Evolutionary conservation across 805 yeast genomes (phyloP), one percentile per base, ranked within the genome.

Genomic region (Wickerhamomyces sydowiorum): DNA sequence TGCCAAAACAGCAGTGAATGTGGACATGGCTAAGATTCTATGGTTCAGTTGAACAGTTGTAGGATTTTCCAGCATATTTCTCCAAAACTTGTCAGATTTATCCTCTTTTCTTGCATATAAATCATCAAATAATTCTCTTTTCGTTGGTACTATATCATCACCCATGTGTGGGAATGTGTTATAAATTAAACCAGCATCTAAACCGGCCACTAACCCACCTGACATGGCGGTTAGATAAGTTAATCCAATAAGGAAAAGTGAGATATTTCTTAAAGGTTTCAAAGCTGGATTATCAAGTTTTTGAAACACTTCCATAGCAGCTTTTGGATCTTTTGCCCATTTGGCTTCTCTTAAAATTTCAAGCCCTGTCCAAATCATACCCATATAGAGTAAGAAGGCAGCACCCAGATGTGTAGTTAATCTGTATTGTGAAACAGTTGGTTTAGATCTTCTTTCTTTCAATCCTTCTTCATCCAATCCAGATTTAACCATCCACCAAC

Each of bases 401-500:
- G 96, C 89, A 35, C 95, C 96, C 44, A 93, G 69, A 64, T 93
- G 99, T 1, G 97, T 82, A 2, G 98, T 89, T 40, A 93, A 71
- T 62, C 99, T 76, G 60, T 93, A 93, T 58, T 87, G 98, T 5
- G 96, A 86, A 3, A 93, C 99, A 0, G 99, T 88, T n/a, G 99
- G 99, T 59, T 91, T 95, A 1, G 96, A 80, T 36, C 77, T 84
- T 60, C 96, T 76, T 50, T 83, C 89, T 19, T 74, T 75, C 37
- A 93, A 68, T 56, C 83, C 83, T 35, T 82, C 74, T 56, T 83
- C 84, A 59, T 89, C 95, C 42, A 93, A 72, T 24, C 99, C 99
- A 9, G 96, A 87, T 55, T 86, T 80, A 40, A 93, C 99, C 99
- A 93, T 93, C 99, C 99, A 93, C 99, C 99, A 93, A 25, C 99